phyloP scores from a whole-genome alignment of 2,329 filamentous ascomycete genomes.

The Purpureocillium lavendulum region DNA sequence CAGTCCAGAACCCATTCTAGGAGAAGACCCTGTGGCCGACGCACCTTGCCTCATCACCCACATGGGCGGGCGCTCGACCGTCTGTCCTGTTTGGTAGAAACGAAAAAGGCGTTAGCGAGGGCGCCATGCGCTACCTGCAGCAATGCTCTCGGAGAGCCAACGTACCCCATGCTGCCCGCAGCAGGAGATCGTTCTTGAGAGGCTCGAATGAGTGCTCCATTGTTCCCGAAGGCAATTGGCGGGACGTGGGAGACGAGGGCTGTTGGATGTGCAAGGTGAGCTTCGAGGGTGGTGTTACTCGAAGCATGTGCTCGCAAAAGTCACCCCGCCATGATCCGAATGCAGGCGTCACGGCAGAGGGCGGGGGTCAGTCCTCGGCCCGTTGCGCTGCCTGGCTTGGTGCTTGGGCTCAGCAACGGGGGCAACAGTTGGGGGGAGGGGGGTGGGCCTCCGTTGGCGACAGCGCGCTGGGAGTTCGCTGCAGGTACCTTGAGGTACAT shows the following conservation, averaged over 20 bases:
- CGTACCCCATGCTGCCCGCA: slow-evolving; percentile 84
- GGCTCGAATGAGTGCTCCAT: slow-evolving; percentile 72
- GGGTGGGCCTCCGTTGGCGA: too few relatives aligned
- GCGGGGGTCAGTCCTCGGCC: background rate
- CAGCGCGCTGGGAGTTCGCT: too few relatives aligned
- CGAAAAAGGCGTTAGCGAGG: background rate
- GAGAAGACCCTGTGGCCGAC: slow-evolving; percentile 6
- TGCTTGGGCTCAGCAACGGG: too few relatives aligned
- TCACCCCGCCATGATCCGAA: slow-evolving; percentile 2
- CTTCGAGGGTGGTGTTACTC: too few relatives aligned
- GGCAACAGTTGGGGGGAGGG: too few relatives aligned
- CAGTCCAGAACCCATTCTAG: background rate
- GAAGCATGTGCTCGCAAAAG: background rate
- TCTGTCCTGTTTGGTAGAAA: slow-evolving; percentile 53
- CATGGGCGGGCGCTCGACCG: slow-evolving; percentile 86
- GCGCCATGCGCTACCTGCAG: background rate
- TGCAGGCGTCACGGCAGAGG: too few relatives aligned
- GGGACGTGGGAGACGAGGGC: slow-evolving; percentile 11
- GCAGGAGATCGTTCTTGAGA: slow-evolving; percentile 84
- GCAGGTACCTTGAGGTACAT: too few relatives aligned
- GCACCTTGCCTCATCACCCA: slow-evolving; percentile 99
- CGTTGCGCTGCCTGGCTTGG: background rate
- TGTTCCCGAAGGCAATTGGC: background rate
- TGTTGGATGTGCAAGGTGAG: too few relatives aligned
- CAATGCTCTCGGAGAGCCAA: background rate